phyloP scores from a whole-genome alignment of 2,329 filamentous ascomycete genomes.

The Aspergillus chevalieri region DNA sequence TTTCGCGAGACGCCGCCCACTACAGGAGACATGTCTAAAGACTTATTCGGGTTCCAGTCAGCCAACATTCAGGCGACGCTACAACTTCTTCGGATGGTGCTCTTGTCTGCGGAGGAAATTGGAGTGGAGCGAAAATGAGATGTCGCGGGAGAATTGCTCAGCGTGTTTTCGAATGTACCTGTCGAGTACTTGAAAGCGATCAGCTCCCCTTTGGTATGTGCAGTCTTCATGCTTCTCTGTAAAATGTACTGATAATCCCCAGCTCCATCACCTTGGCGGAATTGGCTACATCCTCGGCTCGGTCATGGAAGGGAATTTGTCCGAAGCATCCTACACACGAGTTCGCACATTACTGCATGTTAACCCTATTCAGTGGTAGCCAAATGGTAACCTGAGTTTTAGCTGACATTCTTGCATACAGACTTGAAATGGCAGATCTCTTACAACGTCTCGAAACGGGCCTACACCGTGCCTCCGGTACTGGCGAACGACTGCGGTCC shows the following conservation, averaged over 20 bases:
- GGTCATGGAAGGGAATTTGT: constrained; percentile 42
- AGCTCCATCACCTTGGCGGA: constrained; percentile 44
- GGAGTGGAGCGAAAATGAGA: constrained; percentile 42
- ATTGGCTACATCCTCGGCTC: constrained; percentile 47
- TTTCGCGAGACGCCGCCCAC: constrained; percentile 20
- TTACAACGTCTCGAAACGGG: constrained; percentile 40
- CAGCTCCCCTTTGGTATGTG: constrained; percentile 38
- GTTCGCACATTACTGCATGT: constrained; percentile 37
- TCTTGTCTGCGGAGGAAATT: constrained; percentile 33
- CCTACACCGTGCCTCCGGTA: constrained; percentile 35
- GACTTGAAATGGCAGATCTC: constrained; percentile 41
- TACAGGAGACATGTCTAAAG: constrained; percentile 27
- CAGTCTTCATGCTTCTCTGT: too few species aligned
- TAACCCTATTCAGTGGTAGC: background rate
- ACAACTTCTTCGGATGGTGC: constrained; percentile 44
- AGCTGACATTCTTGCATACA: background rate
- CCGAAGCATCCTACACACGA: constrained; percentile 36
- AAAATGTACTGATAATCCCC: background rate
- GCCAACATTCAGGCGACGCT: constrained; percentile 48
- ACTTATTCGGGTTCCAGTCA: constrained; percentile 45
- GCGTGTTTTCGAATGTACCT: constrained; percentile 40
- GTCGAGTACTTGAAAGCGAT: constrained; percentile 44
- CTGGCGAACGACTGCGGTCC: constrained; percentile 34
- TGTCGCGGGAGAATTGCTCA: constrained; percentile 41
- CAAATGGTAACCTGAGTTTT: too few species aligned